Base-by-base conservation (phyloP, 1,284 basidiomycete genomes). In the Hymenochaete sp. region DNA sequence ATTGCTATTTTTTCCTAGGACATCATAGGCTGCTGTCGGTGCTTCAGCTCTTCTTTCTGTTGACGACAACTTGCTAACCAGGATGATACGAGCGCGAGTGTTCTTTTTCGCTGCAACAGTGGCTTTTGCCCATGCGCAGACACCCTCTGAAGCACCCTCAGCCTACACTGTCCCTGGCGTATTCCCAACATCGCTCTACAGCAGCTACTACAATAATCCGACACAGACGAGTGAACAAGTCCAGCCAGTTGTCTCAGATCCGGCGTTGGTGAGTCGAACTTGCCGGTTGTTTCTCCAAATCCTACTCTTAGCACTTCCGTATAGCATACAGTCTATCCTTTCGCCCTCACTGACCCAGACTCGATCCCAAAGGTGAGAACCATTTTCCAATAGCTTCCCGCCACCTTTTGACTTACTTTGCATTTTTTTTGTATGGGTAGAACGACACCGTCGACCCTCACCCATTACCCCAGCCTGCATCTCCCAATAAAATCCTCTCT, bases 191-290 rank as follows among this genome's bases (percentile, higher is more conserved):
- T 72, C 75, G 4, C 59, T 70, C 27, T 84, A 75, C 58, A 56
- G 63, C 19, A 43, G 40, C 19, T 87, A 85, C 59, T 83, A 79
- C 60, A 82, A 84, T 57, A 62, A 72, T 51, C 81, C 84, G 16
- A 84, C 80, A 3, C 77, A 72, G 28, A 84, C 82, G 1, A 69
- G 68, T 13, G 73, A 67, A 2, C 79, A 85, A 58, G 75, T 76
- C 2, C 80, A 85, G 59, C 83, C 82, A 25, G 67, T 82, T 44
- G 72, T 85, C 38, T 73, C 79, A 3, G 81, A 86, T 55, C 77
- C 78, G 8, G 70, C 82, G 24, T 67, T 67, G 22, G 82, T 79
- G 59, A 53, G 65, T 36, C 7, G 25, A 8, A 2, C 16, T 53
- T 45, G n/a, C 54, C 18, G 2, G 25, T 4, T 16, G 3, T 21